phyloP scores from a whole-genome alignment of 2,329 filamentous ascomycete species.

The Cryphonectria radicalis region DNA sequence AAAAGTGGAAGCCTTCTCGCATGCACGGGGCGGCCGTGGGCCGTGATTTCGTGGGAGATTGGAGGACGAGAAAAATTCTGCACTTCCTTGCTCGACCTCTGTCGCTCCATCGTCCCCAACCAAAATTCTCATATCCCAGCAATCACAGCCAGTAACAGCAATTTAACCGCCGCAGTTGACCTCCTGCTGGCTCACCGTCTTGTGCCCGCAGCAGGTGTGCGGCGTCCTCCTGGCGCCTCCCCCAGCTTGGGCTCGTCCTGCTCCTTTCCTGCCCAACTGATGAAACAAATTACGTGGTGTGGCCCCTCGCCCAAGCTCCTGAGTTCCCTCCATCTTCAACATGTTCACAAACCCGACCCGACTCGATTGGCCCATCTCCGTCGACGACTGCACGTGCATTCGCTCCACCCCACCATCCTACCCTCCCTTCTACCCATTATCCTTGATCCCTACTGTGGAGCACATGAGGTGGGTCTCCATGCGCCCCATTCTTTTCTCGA shows the following conservation, averaged over 20 bases:
- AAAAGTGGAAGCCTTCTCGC: constrained; percentile 21
- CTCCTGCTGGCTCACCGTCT: constrained; percentile 24
- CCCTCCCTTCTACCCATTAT: neutral
- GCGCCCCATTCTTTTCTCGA: constrained; percentile 21
- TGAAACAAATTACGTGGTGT: constrained; percentile 19
- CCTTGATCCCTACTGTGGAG: constrained; percentile 9
- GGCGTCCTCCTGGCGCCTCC: neutral
- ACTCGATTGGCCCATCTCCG: constrained; percentile 15
- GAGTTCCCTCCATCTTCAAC: constrained; percentile 1
- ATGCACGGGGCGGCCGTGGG: constrained; percentile 11
- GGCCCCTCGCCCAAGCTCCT: constrained; percentile 18
- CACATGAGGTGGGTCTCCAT: constrained; percentile 19
- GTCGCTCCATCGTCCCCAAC: constrained; percentile 20
- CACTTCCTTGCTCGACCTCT: constrained; percentile 19
- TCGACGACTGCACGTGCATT: constrained; percentile 26
- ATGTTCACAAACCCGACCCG: neutral
- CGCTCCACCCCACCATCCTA: constrained; percentile 21
- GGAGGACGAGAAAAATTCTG: constrained; percentile 28
- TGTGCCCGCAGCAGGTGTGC: neutral
- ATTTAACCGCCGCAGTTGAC: constrained; percentile 19
- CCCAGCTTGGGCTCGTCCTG: neutral
- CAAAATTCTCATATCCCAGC: constrained; percentile 21
- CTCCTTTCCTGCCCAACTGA: constrained; percentile 11
- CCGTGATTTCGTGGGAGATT: constrained; percentile 13
- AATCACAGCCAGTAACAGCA: constrained; percentile 15